A percentile compares a stretch with the other conserved stretches of the same genome.
Conservation (phyloP, 2,329 filamentous ascomycete species). For the Gnomoniopsis sp. region DNA sequence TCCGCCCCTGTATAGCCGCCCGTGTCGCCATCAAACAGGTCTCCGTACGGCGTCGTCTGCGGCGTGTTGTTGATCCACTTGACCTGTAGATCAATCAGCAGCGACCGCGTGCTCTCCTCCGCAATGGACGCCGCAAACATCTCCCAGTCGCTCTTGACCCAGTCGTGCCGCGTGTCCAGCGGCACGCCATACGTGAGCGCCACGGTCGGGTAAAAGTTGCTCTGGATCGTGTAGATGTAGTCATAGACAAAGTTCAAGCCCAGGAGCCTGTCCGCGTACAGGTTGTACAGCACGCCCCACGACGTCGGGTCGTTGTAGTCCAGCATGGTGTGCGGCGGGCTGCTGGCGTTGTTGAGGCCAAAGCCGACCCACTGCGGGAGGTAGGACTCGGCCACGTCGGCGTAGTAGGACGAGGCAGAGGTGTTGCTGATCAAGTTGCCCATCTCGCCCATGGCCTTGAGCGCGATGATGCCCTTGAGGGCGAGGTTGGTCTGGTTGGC, state of each 20-base stretch:
- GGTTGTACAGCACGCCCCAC: constrained; percentile 68
- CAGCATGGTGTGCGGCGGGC: constrained; percentile 66
- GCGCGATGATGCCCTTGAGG: constrained; percentile 78
- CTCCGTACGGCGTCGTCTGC: constrained; percentile 66
- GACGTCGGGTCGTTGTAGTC: constrained; percentile 64
- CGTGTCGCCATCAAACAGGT: constrained; percentile 70
- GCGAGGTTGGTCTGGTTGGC: constrained; percentile 79
- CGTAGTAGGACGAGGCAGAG: constrained; percentile 49
- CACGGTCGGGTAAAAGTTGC: constrained; percentile 69
- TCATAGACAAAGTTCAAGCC: constrained; percentile 74
- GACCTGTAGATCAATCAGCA: constrained; percentile 68
- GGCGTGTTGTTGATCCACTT: constrained; percentile 60
- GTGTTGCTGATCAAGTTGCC: constrained; percentile 57
- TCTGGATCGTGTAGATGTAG: constrained; percentile 74
- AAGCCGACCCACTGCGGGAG: constrained; percentile 69
- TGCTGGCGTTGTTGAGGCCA: constrained; percentile 65
- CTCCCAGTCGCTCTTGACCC: constrained; percentile 86
- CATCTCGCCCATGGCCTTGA: constrained; percentile 75
- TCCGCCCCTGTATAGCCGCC: constrained; percentile 63
- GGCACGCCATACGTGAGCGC: constrained; percentile 76
- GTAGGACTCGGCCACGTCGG: constrained; percentile 61
- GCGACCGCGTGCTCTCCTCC: constrained; percentile 52
- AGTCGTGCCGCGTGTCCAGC: constrained; percentile 75
- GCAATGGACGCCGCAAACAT: constrained; percentile 80
- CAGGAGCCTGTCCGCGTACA: constrained; percentile 76